These are phyloP conservation scores for Diaporthe vaccinii DNA, from an alignment of 2,329 filamentous ascomycete genomes.

Conservation along the genomic window DNA sequence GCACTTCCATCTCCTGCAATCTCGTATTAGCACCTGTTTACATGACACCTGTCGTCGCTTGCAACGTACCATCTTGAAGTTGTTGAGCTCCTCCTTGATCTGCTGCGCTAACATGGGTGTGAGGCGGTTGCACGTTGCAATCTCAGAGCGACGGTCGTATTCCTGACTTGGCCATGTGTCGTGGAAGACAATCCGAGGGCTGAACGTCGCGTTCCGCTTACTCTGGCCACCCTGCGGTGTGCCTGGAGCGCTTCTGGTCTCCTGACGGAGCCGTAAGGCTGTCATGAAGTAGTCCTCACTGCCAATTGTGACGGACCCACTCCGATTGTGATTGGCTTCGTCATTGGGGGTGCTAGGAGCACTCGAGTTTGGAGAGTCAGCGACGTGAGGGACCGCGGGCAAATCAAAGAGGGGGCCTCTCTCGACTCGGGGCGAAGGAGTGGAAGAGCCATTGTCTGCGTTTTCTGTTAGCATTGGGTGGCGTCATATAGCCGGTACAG, in stretches of 20 bases:
- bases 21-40: constrained; percentile 54
- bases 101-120: constrained; percentile 98
- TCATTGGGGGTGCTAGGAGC: constrained; percentile 90
- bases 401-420: constrained; percentile 67
- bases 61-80: constrained; percentile 93
- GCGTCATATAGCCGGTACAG: background rate
- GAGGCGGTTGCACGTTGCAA: constrained; percentile 97
- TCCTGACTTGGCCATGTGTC: constrained; percentile 97
- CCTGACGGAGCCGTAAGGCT: constrained; percentile 78
- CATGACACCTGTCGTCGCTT: constrained; percentile 36
- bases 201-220: constrained; percentile 81
- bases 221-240: constrained; percentile 76
- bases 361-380: constrained; percentile 86
- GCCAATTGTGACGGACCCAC: constrained; percentile 79
- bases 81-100: constrained; percentile 99
- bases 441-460: constrained; percentile 70
- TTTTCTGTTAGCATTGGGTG: constrained; percentile 31
- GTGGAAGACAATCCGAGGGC: constrained; percentile 92
- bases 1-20: constrained; percentile 96
- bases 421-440: constrained; percentile 75
- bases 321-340: constrained; percentile 76
- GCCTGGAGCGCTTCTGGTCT: constrained; percentile 83
- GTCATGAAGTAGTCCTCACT: constrained; percentile 93
- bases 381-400: constrained; percentile 72
- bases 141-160: constrained; percentile 95